These are phyloP conservation scores for Ottelia alismoides DNA, from an alignment of 106 monocot genomes.

Conservation along the genomic window DNA sequence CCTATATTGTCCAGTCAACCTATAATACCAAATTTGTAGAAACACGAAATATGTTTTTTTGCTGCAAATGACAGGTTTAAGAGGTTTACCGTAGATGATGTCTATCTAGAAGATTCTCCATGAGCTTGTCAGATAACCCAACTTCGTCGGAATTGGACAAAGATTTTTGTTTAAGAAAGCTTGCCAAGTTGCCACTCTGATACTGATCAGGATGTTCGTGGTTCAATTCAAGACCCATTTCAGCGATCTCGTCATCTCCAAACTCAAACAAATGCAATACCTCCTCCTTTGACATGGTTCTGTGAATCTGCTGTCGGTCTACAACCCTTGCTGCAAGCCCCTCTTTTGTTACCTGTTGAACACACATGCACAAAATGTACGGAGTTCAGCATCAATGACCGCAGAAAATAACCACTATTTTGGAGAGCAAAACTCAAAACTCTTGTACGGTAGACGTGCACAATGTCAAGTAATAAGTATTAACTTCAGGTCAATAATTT, in stretches of 20 bases:
- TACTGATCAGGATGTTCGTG: conserved; percentile 20
- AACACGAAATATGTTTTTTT: neutral
- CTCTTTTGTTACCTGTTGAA: conserved; percentile 90
- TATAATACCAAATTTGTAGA: neutral
- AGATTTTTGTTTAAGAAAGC: conserved; percentile 12
- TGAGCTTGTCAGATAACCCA: conserved; percentile 51
- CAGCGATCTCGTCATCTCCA: conserved; percentile 68
- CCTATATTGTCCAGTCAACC: neutral
- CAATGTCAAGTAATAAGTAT: no score
- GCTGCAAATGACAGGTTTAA: neutral
- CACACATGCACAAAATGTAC: no score
- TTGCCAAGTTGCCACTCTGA: conserved; percentile 8
- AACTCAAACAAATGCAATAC: conserved; percentile 90
- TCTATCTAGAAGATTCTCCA: conserved; percentile 50
- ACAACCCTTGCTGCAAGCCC: conserved; percentile 97
- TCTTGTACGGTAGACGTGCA: no score
- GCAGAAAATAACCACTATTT: no score
- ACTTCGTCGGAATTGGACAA: conserved; percentile 5
- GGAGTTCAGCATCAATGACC: neutral
- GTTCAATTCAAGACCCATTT: conserved; percentile 14
- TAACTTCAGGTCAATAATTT: no score
- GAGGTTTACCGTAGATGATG: conserved; percentile 49
- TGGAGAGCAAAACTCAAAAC: no score
- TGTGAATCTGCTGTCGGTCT: conserved; percentile 78
- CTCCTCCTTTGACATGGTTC: conserved; percentile 98